phyloP scores from a whole-genome alignment of 352 stramenopile genomes.

The Pythium rhizo-oryzae region DNA sequence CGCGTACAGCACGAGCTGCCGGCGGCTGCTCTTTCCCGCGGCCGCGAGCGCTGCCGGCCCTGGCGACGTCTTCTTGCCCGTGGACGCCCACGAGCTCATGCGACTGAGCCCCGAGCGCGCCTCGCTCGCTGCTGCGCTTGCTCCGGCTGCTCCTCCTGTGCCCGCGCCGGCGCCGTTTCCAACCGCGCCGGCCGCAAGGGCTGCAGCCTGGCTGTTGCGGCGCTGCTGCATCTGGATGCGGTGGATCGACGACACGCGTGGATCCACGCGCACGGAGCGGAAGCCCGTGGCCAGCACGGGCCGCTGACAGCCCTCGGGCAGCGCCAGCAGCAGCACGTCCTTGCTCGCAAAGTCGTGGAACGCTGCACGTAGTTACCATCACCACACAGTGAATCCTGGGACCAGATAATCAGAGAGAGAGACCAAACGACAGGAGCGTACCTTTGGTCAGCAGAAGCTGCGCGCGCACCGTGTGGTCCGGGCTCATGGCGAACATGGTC shows the following conservation, averaged over 20 bases:
- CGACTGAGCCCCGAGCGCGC: background rate
- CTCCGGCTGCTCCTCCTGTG: too few relatives aligned
- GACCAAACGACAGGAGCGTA: too few relatives aligned
- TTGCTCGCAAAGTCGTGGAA: slow-evolving; percentile 66
- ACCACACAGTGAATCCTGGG: too few relatives aligned
- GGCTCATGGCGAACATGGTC: slow-evolving; percentile 53
- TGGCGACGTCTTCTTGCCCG: background rate
- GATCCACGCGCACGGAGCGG: slow-evolving; percentile 42
- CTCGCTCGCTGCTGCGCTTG: background rate
- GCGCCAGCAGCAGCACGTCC: slow-evolving; percentile 54
- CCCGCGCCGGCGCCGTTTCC: too few relatives aligned
- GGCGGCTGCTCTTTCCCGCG: slow-evolving; percentile 10
- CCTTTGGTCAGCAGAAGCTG: slow-evolving; percentile 58
- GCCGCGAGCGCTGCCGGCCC: background rate
- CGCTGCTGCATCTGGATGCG: slow-evolving; percentile 37
- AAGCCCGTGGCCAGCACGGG: slow-evolving; percentile 52
- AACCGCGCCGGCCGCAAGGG: background rate
- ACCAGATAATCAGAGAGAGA: background rate
- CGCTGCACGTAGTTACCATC: too few relatives aligned
- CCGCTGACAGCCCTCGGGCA: slow-evolving; percentile 47
- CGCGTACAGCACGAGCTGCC: slow-evolving; percentile 43
- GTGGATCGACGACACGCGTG: slow-evolving; percentile 40
- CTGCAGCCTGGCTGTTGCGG: slow-evolving; percentile 2
- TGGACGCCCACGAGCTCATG: slow-evolving; percentile 8
- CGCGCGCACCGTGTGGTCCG: slow-evolving; percentile 40